Evolutionary conservation across 2,329 filamentous ascomycete genomes (phyloP).

Genomic region (Aspergillus aculeatus): DNA sequence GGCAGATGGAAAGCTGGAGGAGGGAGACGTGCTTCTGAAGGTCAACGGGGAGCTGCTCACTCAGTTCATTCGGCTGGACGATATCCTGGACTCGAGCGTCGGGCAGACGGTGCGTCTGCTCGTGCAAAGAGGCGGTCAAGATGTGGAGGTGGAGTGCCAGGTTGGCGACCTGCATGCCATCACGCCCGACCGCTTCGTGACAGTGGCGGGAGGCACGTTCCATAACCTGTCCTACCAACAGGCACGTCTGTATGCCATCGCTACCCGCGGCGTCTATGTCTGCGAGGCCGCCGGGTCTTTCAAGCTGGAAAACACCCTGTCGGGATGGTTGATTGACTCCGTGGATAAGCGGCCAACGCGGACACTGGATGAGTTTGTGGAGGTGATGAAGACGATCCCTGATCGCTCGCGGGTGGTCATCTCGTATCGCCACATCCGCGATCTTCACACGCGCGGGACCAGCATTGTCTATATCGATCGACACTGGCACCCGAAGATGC

Average conservation of each 20-base stretch:
- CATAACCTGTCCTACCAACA: constrained; percentile 97
- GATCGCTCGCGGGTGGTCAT: constrained; percentile 81
- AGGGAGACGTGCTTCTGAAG: constrained; percentile 90
- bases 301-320: constrained; percentile 85
- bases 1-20: constrained; percentile 80
- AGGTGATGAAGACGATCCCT: constrained; percentile 85
- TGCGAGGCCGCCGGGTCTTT: constrained; percentile 95
- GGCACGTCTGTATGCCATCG: constrained; percentile 90
- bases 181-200: constrained; percentile 92
- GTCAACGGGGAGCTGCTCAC: constrained; percentile 92
- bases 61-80: constrained; percentile 87
- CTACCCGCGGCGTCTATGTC: constrained; percentile 87
- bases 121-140: constrained; percentile 83
- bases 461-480: constrained; percentile 89
- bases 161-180: constrained; percentile 92
- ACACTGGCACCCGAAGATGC: constrained; percentile 96
- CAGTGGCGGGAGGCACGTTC: constrained; percentile 90
- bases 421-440: constrained; percentile 91
- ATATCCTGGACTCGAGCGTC: constrained; percentile 86
- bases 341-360: constrained; percentile 90
- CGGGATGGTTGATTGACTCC: constrained; percentile 89
- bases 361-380: constrained; percentile 81
- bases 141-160: constrained; percentile 77
- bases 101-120: constrained; percentile 74
- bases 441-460: constrained; percentile 91